Conservation (phyloP, 768 basidiomycete species). For the Pseudohyphozyma bogoriensis region DNA sequence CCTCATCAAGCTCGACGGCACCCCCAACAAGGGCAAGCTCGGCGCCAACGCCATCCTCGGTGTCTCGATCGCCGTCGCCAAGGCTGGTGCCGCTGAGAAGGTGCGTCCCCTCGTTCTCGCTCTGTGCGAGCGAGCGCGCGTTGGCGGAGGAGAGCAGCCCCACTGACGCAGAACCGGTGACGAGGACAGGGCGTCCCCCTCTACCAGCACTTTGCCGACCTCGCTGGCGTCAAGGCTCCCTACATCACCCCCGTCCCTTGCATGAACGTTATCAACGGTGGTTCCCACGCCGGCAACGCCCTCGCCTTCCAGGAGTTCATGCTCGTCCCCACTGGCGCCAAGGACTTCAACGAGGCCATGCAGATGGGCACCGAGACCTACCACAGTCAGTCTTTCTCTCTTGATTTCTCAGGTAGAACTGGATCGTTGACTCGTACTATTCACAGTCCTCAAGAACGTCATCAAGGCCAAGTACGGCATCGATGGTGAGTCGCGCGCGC, state of each 20-base stretch:
- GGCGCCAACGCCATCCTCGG: conserved; percentile 99
- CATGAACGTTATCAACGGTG: conserved; percentile 99
- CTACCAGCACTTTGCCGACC: conserved; percentile 90
- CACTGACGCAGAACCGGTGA: neutral
- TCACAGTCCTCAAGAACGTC: conserved; percentile 71
- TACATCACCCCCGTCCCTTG: conserved; percentile 84
- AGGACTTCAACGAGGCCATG: conserved; percentile 89
- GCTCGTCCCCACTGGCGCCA: conserved; percentile 90
- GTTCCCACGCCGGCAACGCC: conserved; percentile 98
- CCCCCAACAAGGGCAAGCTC: conserved; percentile 96
- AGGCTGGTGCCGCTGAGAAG: conserved; percentile 90
- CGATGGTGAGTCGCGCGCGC: conserved; percentile 82
- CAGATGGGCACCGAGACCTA: conserved; percentile 91
- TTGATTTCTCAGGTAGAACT: too few relatives aligned
- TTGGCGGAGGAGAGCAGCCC: too few relatives aligned
- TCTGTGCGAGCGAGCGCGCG: too few relatives aligned
- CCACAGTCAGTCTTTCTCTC: conserved; percentile 20
- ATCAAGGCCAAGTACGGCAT: conserved; percentile 98
- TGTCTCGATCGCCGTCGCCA: conserved; percentile 87
- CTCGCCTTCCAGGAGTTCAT: conserved; percentile 99
- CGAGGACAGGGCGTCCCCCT: conserved; percentile 60
- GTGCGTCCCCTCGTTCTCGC: conserved; percentile 33
- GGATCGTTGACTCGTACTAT: conserved; percentile 58
- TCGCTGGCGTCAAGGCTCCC: conserved; percentile 89
- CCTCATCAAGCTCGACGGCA: conserved; percentile 94